Evolutionary conservation across 2,329 filamentous ascomycete species (phyloP), one percentile per base, ranked within the genome.

Genomic region (Diaporthe vexans): DNA sequence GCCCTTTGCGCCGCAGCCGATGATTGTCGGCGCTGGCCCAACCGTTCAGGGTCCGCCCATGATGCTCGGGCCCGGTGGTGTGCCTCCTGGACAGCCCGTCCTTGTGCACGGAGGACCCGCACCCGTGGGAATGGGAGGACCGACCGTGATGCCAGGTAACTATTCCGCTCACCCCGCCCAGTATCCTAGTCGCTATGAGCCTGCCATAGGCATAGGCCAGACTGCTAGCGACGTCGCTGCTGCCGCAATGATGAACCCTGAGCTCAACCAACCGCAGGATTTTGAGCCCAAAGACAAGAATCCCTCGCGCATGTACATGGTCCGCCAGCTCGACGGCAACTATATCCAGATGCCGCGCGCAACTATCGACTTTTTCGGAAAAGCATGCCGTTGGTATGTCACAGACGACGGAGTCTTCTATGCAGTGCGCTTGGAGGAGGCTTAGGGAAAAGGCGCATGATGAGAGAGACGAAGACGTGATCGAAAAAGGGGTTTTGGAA

Each of bases 221-320:
- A 91, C 89, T 1, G 81, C 82, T 48, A 80, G 79, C 73, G 88
- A 91, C 79, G 80, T 87, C 58, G 81, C 84, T 46, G 79, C 86
- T 26, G 85, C 87, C 73, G 86, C 88, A 79, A 80, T 85, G 58
- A 82, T 88, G 77, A 85, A 88, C 76, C 86, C 88, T 80, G 84
- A 85, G 77, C 83, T 88, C 77, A 86, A 88, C 77, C 87, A 90
- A 80, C 86, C 88, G 21, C 90, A 92, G 84, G 90, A 91, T 77
- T 90, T 92, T 80, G 90, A 91, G 81, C 91, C 91, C 2, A 85
- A 86, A 26, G 90, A 92, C 78, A 87, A 90, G 76, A 88, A 91
- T 81, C 87, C 88, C 52, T 86, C 85, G 58, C 89, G 90, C 76
- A 88, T 90, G 83, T 93, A 92, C 83, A 90, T 87, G 83, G 86